Evolutionary conservation across 2,329 filamentous ascomycete species (phyloP), one percentile per base, ranked within the genome.

Genomic region (Chaetomiaceae sp.): DNA sequence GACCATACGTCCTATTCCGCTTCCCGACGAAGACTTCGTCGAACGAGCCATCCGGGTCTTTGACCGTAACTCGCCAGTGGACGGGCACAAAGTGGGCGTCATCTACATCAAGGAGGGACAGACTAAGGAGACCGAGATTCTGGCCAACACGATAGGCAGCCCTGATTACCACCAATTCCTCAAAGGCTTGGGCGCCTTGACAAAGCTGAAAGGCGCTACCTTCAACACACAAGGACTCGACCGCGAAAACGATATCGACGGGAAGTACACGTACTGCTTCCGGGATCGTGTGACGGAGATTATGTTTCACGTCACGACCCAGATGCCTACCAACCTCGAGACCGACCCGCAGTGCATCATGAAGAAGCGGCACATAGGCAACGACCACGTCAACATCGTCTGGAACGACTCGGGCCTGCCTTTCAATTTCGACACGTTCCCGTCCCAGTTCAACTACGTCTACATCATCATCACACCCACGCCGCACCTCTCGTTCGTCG

Each of bases 311-410:
- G 86, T 97, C 50, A 90, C 89, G 5, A 99, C 92, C 4, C 90
- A 97, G 78, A 99, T 99, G 94, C 94, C 94, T 1, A 96, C 90
- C 9, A 81, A 95, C 65, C 74, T 86, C 13, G 83, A 90, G 49
- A 78, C 82, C 27, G 90, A 96, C 62, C 81, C 86, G 9, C 79
- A 82, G 57, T 90, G 86, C 65, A 84, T 86, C 57, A 79, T 83
- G 67, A 99, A 99, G 75, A 99, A 99, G 71, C 80, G 85, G 2
- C 95, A 97, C 65, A 94, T 97, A 56, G 94, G 94, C 53, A 99
- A 99, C 66, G 94, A 97, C 69, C 95, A 89, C 68, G 94, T 99
- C 66, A 97, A 96, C 67, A 95, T 99, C 62, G 86, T 99, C 53
- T 99, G 95, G 78, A 99, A 99, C 68, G 90, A 95, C 64, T 96